These are phyloP conservation scores for Geosmithia flava DNA, from an alignment of 2,329 filamentous ascomycete species.

Conservation along the genomic window DNA sequence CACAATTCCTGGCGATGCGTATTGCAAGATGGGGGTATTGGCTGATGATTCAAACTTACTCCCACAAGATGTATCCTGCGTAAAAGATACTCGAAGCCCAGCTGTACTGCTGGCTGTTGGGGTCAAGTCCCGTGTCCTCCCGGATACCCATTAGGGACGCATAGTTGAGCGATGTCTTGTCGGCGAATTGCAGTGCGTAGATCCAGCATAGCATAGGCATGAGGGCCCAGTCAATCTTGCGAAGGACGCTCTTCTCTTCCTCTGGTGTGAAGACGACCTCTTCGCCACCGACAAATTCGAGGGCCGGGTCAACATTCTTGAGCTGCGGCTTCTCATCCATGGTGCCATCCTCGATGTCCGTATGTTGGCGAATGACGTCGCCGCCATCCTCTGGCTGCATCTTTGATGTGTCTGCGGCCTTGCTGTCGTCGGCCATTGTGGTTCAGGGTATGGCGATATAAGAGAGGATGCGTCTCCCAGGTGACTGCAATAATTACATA, in stretches of 20 bases:
- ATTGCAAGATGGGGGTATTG: no score
- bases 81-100: constrained; percentile 6
- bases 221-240: constrained; percentile 17
- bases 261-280: constrained; percentile 5
- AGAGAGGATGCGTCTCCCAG: no score
- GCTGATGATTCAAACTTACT: no score
- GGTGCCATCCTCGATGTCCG: background rate
- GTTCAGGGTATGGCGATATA: no score
- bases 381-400: no score
- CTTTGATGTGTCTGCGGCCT: no score
- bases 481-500: no score
- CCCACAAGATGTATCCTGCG: background rate
- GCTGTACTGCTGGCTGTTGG: constrained; percentile 17
- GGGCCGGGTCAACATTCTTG: background rate
- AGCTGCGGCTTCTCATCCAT: background rate
- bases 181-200: constrained; percentile 17
- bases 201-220: constrained; percentile 17
- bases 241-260: constrained; percentile 8
- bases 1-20: no score
- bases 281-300: background rate
- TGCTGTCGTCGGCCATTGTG: no score
- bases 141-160: constrained; percentile 21
- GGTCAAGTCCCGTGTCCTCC: constrained; percentile 8
- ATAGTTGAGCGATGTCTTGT: constrained; percentile 17
- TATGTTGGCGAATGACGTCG: background rate